Conservation (phyloP, 1,139 yeast genomes). For the Candida sp. region DNA sequence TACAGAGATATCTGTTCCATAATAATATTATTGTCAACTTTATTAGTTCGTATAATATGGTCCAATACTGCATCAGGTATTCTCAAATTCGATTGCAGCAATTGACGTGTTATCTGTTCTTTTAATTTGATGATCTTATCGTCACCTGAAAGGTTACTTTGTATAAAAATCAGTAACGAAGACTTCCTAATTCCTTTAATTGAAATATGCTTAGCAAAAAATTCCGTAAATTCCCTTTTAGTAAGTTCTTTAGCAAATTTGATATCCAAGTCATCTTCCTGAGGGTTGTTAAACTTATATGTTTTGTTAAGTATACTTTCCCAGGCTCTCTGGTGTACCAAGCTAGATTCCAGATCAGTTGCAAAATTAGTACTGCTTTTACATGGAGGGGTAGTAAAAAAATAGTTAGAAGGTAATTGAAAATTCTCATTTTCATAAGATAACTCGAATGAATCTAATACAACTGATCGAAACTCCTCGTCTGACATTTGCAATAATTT, state of each 20-base stretch:
- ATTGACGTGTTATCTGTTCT: constrained; percentile 5
- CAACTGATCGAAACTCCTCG: constrained; percentile 27
- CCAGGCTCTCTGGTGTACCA: constrained; percentile 42
- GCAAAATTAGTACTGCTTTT: constrained; percentile 23
- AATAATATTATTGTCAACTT: background rate
- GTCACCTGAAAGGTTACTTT: constrained; percentile 1
- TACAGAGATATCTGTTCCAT: background rate
- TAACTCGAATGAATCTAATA: constrained; percentile 18
- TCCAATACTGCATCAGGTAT: background rate
- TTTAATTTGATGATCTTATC: constrained; percentile 5
- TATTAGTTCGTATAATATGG: background rate
- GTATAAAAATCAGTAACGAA: constrained; percentile 11
- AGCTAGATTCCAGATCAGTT: constrained; percentile 21
- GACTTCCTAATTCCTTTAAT: constrained; percentile 32
- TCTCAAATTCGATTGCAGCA: constrained; percentile 3
- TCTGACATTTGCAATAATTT: constrained; percentile 19
- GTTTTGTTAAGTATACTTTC: constrained; percentile 45
- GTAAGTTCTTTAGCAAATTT: constrained; percentile 19
- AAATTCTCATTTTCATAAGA: background rate
- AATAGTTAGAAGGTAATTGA: constrained; percentile 16
- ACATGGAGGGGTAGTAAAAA: constrained; percentile 19
- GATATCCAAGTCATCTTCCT: constrained; percentile 33
- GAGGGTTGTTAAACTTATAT: constrained; percentile 31
- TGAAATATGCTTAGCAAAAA: constrained; percentile 31
- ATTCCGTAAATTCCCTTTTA: constrained; percentile 23